Conservation (phyloP, 306 rosid species). For the Cajanus cajan region DNA sequence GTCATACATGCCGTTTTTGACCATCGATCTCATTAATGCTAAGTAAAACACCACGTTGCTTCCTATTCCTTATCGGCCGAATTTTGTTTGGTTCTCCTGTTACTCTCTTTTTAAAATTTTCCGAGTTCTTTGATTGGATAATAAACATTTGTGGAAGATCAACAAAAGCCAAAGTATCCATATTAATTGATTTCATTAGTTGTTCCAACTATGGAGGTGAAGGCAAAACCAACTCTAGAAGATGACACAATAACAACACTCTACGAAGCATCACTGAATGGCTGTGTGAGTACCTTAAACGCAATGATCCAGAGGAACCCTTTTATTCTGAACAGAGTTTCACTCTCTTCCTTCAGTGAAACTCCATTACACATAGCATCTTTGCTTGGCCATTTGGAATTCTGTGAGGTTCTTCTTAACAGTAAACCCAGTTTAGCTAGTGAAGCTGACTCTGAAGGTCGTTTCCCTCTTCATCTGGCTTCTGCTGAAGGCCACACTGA, state of each 20-base stretch:
- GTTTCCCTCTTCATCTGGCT: slow-evolving; percentile 26
- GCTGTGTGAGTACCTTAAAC: slow-evolving; percentile 8
- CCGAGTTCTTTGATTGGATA: not conserved
- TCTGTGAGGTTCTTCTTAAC: not conserved
- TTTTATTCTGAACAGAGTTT: slow-evolving; percentile 13
- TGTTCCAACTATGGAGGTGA: not conserved
- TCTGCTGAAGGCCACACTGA: slow-evolving; percentile 22
- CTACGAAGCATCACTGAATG: not conserved
- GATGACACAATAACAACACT: not conserved
- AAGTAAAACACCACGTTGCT: not conserved
- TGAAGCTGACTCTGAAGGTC: slow-evolving; percentile 20
- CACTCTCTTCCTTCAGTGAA: slow-evolving; percentile 13
- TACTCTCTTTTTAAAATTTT: not conserved
- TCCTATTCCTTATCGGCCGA: not conserved
- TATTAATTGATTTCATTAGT: not conserved
- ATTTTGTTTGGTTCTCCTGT: not conserved
- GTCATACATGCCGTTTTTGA: not conserved
- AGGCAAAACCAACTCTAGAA: not conserved
- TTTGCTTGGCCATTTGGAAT: not conserved
- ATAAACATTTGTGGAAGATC: not conserved
- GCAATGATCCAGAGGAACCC: not conserved
- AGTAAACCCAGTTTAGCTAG: not conserved
- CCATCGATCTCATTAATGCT: not conserved
- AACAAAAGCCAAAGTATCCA: not conserved
- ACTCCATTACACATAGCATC: slow-evolving; percentile 30